Conservation (phyloP, 805 yeast genomes). For the Starmerella sirachaensis region DNA sequence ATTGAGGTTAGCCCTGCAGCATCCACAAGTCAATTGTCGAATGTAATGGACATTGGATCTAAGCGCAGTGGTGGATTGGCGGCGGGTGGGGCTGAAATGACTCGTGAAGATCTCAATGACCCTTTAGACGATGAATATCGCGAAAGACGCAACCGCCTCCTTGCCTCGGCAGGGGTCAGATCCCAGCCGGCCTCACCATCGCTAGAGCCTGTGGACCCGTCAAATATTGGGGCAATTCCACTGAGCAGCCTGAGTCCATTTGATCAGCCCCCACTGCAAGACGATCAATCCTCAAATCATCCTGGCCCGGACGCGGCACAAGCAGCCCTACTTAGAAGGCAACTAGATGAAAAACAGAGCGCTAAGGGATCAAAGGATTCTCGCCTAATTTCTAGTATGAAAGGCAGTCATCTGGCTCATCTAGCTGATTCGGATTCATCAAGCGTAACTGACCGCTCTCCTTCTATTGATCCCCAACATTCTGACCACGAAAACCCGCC, state of each 20-base stretch:
- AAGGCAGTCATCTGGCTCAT: no score
- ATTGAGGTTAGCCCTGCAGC: conserved; percentile 13
- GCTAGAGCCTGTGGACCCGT: conserved; percentile 3
- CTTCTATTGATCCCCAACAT: neutral
- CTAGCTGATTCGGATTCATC: no score
- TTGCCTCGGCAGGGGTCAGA: conserved; percentile 8
- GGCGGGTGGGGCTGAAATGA: conserved; percentile 24
- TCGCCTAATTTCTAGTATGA: no score
- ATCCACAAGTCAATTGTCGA: conserved; percentile 12
- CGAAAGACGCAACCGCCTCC: conserved; percentile 18
- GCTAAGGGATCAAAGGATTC: no score
- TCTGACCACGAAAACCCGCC: neutral
- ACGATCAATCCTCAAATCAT: neutral
- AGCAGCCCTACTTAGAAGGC: no score
- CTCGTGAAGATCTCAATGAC: conserved; percentile 13
- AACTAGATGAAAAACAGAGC: no score
- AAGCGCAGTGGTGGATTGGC: conserved; percentile 27
- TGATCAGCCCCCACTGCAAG: no score
- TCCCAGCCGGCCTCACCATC: conserved; percentile 14
- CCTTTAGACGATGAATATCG: conserved; percentile 20
- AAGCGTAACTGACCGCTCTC: no score
- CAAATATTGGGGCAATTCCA: conserved; percentile 13
- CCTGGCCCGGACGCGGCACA: no score
- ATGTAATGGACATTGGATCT: conserved; percentile 24
- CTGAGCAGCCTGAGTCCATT: conserved; percentile 4